phyloP scores from a whole-genome alignment of 2,329 filamentous ascomycete species.

The Microsporum audouinii region DNA sequence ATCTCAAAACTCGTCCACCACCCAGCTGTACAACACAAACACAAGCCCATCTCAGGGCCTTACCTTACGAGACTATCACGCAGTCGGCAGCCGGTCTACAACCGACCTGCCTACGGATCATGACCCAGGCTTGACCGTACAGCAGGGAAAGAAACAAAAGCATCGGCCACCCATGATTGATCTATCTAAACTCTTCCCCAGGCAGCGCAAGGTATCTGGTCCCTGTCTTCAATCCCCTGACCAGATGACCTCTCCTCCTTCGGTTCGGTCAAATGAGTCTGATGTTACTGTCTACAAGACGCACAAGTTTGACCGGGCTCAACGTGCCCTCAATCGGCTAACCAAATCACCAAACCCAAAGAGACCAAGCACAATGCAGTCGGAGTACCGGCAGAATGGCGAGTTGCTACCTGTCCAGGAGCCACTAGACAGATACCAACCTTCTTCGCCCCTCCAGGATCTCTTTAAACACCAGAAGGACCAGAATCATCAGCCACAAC shows the following conservation, averaged over 20 bases:
- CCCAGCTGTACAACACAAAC: conserved; percentile 19
- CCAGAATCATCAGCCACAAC: conserved; percentile 1
- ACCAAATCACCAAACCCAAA: conserved; percentile 18
- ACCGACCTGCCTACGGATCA: conserved; percentile 10
- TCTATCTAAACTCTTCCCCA: conserved; percentile 34
- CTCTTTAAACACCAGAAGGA: not conserved
- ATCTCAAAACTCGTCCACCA: conserved; percentile 32
- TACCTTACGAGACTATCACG: conserved; percentile 11
- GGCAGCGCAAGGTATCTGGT: conserved; percentile 23
- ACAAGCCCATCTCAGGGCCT: conserved; percentile 20
- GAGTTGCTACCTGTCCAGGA: not conserved
- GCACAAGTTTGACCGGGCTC: conserved; percentile 15
- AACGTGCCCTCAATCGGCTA: conserved; percentile 19
- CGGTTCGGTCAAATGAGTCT: conserved; percentile 26
- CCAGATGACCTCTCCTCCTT: conserved; percentile 19
- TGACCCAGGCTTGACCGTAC: conserved; percentile 3
- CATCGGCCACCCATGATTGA: conserved; percentile 32
- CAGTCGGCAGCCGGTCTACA: conserved; percentile 11
- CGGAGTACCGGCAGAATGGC: conserved; percentile 9
- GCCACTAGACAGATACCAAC: not conserved
- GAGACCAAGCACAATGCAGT: conserved; percentile 17
- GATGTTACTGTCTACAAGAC: conserved; percentile 21
- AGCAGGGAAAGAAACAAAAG: conserved; percentile 24
- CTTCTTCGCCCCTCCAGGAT: not conserved
- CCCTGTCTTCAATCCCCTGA: conserved; percentile 33